phyloP scores from a whole-genome alignment of 495 filamentous ascomycete genomes.

The Ramalina intermedia region DNA sequence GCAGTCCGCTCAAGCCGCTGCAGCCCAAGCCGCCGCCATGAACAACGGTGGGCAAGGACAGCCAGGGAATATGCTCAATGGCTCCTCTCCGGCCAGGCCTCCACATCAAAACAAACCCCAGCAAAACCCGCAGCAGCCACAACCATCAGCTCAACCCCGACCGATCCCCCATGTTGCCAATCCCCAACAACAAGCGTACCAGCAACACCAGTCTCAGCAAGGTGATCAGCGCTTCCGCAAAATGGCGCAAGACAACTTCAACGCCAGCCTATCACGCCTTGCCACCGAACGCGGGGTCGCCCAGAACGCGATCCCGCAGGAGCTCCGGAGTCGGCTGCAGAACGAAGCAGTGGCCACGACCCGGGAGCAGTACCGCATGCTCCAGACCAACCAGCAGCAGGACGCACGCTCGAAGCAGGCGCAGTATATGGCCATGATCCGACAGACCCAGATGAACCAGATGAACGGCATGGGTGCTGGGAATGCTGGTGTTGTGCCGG shows the following conservation, averaged over 20 bases:
- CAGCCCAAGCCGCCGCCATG: conserved; percentile 14
- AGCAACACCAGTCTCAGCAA: conserved; percentile 25
- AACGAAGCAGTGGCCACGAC: not conserved
- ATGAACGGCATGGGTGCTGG: conserved; percentile 73
- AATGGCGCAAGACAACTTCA: not conserved
- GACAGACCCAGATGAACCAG: conserved; percentile 64
- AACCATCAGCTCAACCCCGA: not conserved
- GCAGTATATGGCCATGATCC: conserved; percentile 32
- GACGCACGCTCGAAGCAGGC: no score
- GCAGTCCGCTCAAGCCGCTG: not conserved
- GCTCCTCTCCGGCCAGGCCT: not conserved
- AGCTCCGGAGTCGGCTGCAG: not conserved
- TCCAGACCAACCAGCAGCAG: no score
- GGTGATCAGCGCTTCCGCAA: not conserved
- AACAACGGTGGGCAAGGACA: not conserved
- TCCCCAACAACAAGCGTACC: conserved; percentile 23
- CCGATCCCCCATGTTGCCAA: not conserved
- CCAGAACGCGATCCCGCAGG: not conserved
- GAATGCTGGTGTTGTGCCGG: conserved; percentile 33
- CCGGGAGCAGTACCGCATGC: no score
- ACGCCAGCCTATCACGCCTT: not conserved
- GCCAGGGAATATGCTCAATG: conserved; percentile 4
- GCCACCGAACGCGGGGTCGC: not conserved
- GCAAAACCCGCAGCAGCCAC: not conserved
- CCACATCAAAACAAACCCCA: not conserved